Percentiles rank a stretch among this genome's conserved stretches.
Evolutionary conservation across 352 stramenopile species (phyloP).

Genomic region (Pilasporangium apinafurcum): DNA sequence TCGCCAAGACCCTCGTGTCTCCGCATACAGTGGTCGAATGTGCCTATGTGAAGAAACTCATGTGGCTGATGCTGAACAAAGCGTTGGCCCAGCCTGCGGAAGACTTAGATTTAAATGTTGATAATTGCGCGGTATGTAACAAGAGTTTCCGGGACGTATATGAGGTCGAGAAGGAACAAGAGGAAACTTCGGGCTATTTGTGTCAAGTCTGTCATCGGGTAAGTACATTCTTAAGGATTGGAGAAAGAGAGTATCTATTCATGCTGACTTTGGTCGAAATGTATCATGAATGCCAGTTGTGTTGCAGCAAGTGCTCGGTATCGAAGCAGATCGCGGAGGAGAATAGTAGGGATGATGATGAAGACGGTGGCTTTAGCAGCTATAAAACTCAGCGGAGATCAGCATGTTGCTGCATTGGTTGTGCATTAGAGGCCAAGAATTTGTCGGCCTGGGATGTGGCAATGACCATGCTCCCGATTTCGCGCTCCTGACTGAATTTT

Average conservation of each 20-base stretch:
- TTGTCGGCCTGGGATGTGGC: conserved; percentile 37
- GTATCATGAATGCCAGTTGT: too few relatives aligned
- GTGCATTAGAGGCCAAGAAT: conserved; percentile 28
- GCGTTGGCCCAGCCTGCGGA: conserved; percentile 2
- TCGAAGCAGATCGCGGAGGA: conserved; percentile 39
- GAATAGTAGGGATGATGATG: conserved; percentile 17
- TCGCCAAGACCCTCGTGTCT: not conserved
- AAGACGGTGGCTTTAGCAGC: conserved; percentile 33
- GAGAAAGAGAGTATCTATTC: too few relatives aligned
- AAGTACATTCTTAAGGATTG: too few relatives aligned
- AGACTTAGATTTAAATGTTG: conserved; percentile 7
- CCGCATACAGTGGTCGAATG: conserved; percentile 21
- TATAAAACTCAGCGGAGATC: too few relatives aligned
- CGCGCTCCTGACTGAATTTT: too few relatives aligned
- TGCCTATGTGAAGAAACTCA: conserved; percentile 30
- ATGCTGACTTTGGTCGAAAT: too few relatives aligned
- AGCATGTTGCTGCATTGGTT: conserved; percentile 40
- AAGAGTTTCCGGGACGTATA: conserved; percentile 24
- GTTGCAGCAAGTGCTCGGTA: conserved; percentile 49
- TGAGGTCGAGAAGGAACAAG: conserved; percentile 26
- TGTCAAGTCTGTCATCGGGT: conserved; percentile 40
- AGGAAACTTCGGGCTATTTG: conserved; percentile 12
- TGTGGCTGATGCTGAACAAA: conserved; percentile 17
- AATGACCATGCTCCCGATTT: too few relatives aligned
- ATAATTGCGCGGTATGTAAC: conserved; percentile 19